Conservation (phyloP, 495 filamentous ascomycete genomes). For the Aspergillus carlsbadensis region DNA sequence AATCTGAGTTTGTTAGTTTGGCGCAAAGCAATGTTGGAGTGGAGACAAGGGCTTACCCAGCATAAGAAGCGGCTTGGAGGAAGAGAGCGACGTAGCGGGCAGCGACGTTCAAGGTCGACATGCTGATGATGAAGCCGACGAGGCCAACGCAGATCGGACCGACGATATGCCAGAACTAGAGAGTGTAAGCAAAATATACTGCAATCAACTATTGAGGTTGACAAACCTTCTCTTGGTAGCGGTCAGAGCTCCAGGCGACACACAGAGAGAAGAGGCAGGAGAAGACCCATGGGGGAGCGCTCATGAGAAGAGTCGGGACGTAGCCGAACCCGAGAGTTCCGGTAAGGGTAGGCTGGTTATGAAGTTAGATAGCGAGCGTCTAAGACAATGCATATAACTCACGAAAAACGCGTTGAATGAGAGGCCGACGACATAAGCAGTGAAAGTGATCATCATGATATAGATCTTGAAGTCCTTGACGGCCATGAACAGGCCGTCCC, state of each 20-base stretch:
- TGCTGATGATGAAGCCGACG: conserved; percentile 72
- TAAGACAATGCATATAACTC: conserved; percentile 3
- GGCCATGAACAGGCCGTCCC: conserved; percentile 65
- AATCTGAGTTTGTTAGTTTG: conserved; percentile 33
- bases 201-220: not conserved
- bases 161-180: conserved; percentile 68
- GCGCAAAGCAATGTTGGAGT: not conserved
- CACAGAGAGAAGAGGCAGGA: conserved; percentile 66
- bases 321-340: conserved; percentile 66
- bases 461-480: conserved; percentile 70
- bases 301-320: conserved; percentile 71
- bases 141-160: conserved; percentile 67
- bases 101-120: conserved; percentile 59
- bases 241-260: conserved; percentile 79
- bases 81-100: conserved; percentile 78
- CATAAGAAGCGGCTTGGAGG: conserved; percentile 62
- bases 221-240: conserved; percentile 59
- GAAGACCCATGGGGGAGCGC: conserved; percentile 73
- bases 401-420: conserved; percentile 40
- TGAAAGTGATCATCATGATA: conserved; percentile 54
- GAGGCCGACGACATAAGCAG: conserved; percentile 33
- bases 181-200: not conserved
- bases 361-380: conserved; percentile 18
- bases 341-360: conserved; percentile 73
- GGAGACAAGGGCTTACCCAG: conserved; percentile 30